Evolutionary conservation across 2,329 filamentous ascomycete species (phyloP).

Genomic region (Canariomyces notabilis): DNA sequence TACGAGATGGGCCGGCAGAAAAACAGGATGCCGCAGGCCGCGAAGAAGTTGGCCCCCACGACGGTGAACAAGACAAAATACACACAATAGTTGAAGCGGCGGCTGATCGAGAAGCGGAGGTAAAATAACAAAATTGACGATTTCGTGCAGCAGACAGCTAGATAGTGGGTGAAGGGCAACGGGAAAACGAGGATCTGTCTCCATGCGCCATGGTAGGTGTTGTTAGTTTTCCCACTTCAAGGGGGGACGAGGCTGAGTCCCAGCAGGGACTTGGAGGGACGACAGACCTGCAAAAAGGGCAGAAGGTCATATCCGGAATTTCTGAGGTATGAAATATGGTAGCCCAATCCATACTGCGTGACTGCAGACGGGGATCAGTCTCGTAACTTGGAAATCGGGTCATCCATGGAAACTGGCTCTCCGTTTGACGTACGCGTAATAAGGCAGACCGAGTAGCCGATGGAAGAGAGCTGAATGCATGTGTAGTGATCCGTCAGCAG

Average conservation of each 20-base stretch:
- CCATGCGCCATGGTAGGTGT: too few species aligned
- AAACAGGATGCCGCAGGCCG: slow-evolving; percentile 13
- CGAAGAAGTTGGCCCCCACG: slow-evolving; percentile 8
- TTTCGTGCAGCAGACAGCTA: slow-evolving; percentile 17
- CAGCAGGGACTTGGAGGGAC: background rate
- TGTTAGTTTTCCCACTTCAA: too few species aligned
- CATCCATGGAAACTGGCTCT: background rate
- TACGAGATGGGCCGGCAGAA: slow-evolving; percentile 13
- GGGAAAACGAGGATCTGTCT: slow-evolving; percentile 12
- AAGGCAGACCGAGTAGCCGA: background rate
- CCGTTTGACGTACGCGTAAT: background rate
- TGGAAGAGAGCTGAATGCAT: background rate
- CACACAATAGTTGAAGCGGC: slow-evolving; percentile 10
- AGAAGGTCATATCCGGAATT: background rate
- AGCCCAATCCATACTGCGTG: background rate
- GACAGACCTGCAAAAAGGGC: background rate
- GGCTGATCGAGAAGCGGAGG: slow-evolving; percentile 18
- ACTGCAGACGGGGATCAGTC: background rate
- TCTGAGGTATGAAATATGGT: background rate
- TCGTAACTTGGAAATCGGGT: background rate
- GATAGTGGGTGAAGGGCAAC: slow-evolving; percentile 8
- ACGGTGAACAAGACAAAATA: slow-evolving; percentile 13
- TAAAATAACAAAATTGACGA: slow-evolving; percentile 19
- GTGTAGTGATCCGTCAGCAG: background rate
- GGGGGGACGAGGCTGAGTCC: background rate